phyloP scores from a whole-genome alignment of 2,329 filamentous ascomycete genomes.

The Colletotrichum gloeosporioides region DNA sequence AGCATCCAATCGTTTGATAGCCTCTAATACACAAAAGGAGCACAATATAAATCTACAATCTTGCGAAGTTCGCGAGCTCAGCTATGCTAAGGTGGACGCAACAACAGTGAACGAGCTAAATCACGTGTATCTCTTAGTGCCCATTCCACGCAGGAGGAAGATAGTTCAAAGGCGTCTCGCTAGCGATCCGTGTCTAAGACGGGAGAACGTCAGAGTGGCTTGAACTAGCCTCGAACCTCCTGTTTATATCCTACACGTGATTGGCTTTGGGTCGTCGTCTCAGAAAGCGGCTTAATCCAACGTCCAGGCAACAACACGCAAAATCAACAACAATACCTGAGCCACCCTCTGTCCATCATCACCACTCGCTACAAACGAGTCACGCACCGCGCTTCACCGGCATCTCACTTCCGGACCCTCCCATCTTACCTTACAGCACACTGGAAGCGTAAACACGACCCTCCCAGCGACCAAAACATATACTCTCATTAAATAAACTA shows the following conservation, averaged over 20 bases:
- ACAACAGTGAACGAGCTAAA: not conserved
- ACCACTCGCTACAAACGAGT: not conserved
- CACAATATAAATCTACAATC: not conserved
- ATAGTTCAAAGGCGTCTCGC: not conserved
- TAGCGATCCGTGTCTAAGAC: not conserved
- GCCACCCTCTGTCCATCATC: not conserved
- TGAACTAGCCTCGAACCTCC: not conserved
- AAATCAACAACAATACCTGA: not conserved
- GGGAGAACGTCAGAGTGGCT: not conserved
- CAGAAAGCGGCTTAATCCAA: not conserved
- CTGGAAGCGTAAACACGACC: not conserved
- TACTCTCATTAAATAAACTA: not conserved
- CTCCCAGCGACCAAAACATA: not conserved
- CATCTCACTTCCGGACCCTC: not conserved
- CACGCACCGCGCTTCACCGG: not conserved
- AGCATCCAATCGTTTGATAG: not conserved
- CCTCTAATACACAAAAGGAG: not conserved
- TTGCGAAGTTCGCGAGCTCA: not conserved
- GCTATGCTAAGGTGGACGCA: not conserved
- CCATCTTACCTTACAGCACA: not conserved
- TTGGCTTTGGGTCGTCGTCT: not conserved
- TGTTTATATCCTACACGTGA: not conserved
- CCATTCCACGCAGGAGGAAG: not conserved
- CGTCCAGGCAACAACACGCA: not conserved
- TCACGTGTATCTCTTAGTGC: not conserved